Base-by-base conservation (phyloP, 106 monocot genomes). In the Allium cepa region DNA sequence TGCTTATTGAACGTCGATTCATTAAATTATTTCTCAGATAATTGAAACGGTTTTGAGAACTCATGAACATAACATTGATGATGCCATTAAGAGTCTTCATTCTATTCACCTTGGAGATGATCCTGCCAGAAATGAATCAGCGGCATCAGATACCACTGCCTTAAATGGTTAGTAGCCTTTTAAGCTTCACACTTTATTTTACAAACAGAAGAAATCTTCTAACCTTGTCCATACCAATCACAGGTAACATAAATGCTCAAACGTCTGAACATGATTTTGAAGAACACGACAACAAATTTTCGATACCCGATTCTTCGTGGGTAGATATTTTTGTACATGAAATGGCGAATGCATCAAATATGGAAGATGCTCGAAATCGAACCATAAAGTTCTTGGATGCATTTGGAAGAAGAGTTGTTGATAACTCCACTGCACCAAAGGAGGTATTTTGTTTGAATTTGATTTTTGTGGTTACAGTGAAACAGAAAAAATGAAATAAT, bases 251-350 rank as follows among this genome's bases (percentile, higher is more conserved):
- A 17, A 73, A 63, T 68, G 56, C 56, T 10, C 71, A 77, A 53
- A 62, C 52, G 64, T 49, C 78, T 52, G 62, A 79, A 55, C 69
- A 63, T 73, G 76, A 73, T 18, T 66, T 64, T 60, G 76, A 73
- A 72, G 74, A 17, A 7, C 52, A 28, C 47, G 4, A 59, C 51
- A 57, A 49, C 73, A 27, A 49, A 3, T 46, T 18, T 48, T 68
- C 45, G 26, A 28, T 67, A 8, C 16, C 57, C 8, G 68, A 65
- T 45, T 64, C 82, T n/a, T 73, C 78, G 1, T 93, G 92, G 92
- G 88, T 83, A 14, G 88, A 93, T 72, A 46, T 75, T 57, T 83
- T 93, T 72, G 78, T 93, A 55, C 85, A 83, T 75, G 92, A 93
- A 85, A 81, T 93, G 88, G 73, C 58, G 74, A 85, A 77, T 63